phyloP scores from a whole-genome alignment of 2,329 filamentous ascomycete genomes.

The Cercospora canescens region DNA sequence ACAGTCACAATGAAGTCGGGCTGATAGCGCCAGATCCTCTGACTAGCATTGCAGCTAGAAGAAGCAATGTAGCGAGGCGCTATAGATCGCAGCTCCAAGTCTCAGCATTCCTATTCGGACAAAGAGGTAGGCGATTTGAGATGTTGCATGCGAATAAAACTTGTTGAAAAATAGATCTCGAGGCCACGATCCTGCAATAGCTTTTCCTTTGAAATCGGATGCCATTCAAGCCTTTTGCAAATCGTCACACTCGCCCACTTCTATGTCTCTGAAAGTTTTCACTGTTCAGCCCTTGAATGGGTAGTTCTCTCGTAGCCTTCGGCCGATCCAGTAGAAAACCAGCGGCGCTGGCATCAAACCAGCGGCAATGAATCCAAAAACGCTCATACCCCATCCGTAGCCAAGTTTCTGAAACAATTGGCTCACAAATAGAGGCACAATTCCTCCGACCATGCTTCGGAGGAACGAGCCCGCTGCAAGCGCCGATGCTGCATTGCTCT shows the following conservation, averaged over 20 bases:
- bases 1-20: no score
- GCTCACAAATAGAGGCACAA: constrained; percentile 48
- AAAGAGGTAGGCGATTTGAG: no score
- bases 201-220: no score
- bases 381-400: constrained; percentile 50
- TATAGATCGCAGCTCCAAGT: no score
- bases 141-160: no score
- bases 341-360: constrained; percentile 50
- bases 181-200: no score
- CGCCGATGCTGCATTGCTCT: constrained; percentile 50
- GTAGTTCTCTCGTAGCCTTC: constrained; percentile 47
- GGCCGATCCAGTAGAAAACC: constrained; percentile 51
- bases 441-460: constrained; percentile 46
- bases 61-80: no score
- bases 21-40: no score
- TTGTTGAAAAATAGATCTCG: no score
- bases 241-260: not conserved
- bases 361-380: constrained; percentile 48
- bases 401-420: constrained; percentile 45
- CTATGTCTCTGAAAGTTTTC: not conserved
- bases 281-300: constrained; percentile 25
- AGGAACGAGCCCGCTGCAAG: constrained; percentile 52
- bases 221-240: no score
- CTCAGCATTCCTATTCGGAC: no score
- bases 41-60: no score